Base-by-base conservation (phyloP, 345 rosid species). In the Salix koriyanagi region DNA sequence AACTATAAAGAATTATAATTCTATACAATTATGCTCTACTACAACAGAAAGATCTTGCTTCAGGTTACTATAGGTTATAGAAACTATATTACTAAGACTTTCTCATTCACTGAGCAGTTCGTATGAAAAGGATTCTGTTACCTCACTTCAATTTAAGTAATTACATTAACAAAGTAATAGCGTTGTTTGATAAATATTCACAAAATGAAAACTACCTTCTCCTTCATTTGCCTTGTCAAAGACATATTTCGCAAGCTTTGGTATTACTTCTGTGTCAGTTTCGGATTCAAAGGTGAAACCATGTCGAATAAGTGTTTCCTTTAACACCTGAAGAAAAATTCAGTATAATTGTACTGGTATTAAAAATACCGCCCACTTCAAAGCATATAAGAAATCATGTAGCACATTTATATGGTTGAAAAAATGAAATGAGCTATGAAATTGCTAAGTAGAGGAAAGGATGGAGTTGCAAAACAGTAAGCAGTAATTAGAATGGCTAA, bases 221-320 rank as follows among this genome's bases (percentile, higher is more conserved):
- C 32, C 91, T 82, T 91, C 97, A 83, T 82, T 89, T 75, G 97
- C 96, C 81, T 89, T 90, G 77, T 95, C 99, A 77, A 88, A 95
- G 75, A 95, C 94, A 74, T 85, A 93, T 80, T 95, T 90, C 76
- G 91, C 97, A 76, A 95, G 97, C 88, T 95, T 93, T 11, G 99
- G 97, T 81, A 93, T 95, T 64, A 95, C 97, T 91, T 95, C 99
- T 4, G 96, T 91, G 83, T 93, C 99, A 37, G 96, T 95, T 42
- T 95, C 97, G 67, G 99, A 95, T 72, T 90, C 94, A 83, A 95
- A 95, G 41, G 86, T 85, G 84, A 89, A 95, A 18, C 99, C 97
- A 84, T 95, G 99, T 58, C 90, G 89, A 36, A 88, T 82, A 64
- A 95, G 79, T 6, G 90, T 95, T 76, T 93, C 87, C 83, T 89